Evolutionary conservation across 164 flowering plant genomes (phyloP).

Genomic region (Vitis rotundifolia): DNA sequence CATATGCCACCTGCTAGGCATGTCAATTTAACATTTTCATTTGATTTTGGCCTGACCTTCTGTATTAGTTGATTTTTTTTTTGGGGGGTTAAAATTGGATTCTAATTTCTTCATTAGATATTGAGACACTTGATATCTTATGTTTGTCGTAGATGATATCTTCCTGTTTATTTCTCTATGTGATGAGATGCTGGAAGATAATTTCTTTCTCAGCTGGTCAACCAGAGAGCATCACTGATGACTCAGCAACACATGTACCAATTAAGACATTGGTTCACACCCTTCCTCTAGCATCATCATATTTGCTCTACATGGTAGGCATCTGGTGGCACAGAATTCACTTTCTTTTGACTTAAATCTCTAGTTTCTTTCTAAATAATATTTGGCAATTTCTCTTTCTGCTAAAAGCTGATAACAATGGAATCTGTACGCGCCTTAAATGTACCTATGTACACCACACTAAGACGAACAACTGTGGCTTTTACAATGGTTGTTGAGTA

Average conservation of each 20-base stretch:
- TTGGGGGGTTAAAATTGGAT: not conserved
- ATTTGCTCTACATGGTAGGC: slow-evolving; percentile 83
- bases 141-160: slow-evolving; percentile 47
- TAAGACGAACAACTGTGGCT: slow-evolving; percentile 83
- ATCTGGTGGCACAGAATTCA: not conserved
- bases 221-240: slow-evolving; percentile 27
- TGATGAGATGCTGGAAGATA: slow-evolving; percentile 56
- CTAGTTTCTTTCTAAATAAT: not conserved
- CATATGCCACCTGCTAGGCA: not conserved
- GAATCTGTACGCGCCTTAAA: slow-evolving; percentile 80
- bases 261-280: slow-evolving; percentile 54
- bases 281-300: slow-evolving; percentile 63
- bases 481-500: slow-evolving; percentile 84
- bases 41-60: not conserved
- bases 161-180: slow-evolving; percentile 65
- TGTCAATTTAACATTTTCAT: not conserved
- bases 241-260: slow-evolving; percentile 42
- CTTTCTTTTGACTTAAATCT: not conserved
- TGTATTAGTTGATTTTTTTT: not conserved
- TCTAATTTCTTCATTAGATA: not conserved
- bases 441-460: slow-evolving; percentile 96
- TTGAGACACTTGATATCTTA: not conserved
- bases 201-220: slow-evolving; percentile 58
- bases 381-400: slow-evolving; percentile 2
- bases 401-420: slow-evolving; percentile 69